Evolutionary conservation across 306 rosid genomes (phyloP), one percentile per base, ranked within the genome.

Genomic region (Arachis hypogaea): DNA sequence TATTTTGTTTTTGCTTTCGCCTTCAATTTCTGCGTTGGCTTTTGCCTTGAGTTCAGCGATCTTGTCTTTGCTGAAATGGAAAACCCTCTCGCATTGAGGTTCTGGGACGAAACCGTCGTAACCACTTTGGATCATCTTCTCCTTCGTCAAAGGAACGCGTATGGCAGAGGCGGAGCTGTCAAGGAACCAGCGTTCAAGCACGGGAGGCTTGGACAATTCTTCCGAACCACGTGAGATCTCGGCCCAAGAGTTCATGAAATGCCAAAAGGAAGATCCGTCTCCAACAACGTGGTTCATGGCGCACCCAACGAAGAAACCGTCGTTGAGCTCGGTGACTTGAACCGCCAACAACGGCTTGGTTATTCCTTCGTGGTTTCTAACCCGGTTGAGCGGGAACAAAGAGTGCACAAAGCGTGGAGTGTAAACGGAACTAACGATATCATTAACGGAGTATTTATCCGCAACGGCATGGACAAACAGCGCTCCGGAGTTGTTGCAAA

Each of bases 231-330:
- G 72, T 3, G 84, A 83, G 64, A 84, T 63, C 52, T 80, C 68
- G 4, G 83, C 65, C 88, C 85, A 84, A 0, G 82, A 73, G 56
- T 84, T 80, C 66, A 84, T 28, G 72, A 81, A 77, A 46, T 69
- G 76, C 85, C 83, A 84, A 30, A 81, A 71, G 6, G 81, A 66
- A 0, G 66, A 61, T 41, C 85, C 88, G 22, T 84, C 88, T 0
- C 5, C 74, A 1, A 68, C 81, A 6, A 56, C 36, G 69, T 81
- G 88, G 59, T 79, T 78, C 7, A 76, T 58, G 11, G 86, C 9
- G 68, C 43, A 61, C 5, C 71, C 82, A 16, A 85, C 44, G 75
- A 85, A 75, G 6, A 78, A 1, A 11, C 87, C 87, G 9, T 82
- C 87, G 1, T 18, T 11, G 2, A 85, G 69, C 81, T 85, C 83